Percentiles rank a stretch among this genome's conserved stretches.
Conservation (phyloP, 352 stramenopile genomes). For the Pythium scleroteichum region DNA sequence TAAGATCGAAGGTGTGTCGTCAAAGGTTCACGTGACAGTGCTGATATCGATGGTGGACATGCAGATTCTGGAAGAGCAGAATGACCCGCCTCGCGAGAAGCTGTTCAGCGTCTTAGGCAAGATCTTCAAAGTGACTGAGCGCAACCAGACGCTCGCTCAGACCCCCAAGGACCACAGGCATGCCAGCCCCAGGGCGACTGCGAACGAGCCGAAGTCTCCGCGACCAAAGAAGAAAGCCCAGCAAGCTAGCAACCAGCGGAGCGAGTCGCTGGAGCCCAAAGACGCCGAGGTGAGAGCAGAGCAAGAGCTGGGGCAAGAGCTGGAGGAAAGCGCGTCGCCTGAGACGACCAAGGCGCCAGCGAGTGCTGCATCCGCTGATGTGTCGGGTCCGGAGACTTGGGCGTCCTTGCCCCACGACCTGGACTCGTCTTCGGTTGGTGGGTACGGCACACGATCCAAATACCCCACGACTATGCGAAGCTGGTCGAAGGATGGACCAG, state of each 20-base stretch:
- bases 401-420: neutral
- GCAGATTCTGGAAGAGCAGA: conserved; percentile 72
- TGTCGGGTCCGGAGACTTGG: neutral
- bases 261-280: too few species aligned
- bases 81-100: conserved; percentile 63
- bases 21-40: neutral
- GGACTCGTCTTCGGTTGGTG: neutral
- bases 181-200: neutral
- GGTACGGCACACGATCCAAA: conserved; percentile 8
- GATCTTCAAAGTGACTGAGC: conserved; percentile 73
- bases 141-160: conserved; percentile 44
- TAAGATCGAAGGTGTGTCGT: conserved; percentile 27
- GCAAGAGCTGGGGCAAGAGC: too few species aligned
- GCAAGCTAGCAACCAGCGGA: too few species aligned
- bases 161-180: conserved; percentile 9
- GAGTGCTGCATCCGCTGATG: too few species aligned
- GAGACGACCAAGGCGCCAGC: too few species aligned
- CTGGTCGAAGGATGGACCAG: conserved; percentile 26
- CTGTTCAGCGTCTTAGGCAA: conserved; percentile 72
- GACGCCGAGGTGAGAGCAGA: too few species aligned
- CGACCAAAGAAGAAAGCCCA: neutral
- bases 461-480: conserved; percentile 53
- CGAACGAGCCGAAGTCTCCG: neutral
- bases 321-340: too few species aligned
- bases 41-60: neutral